Evolutionary conservation across 2,329 filamentous ascomycete genomes (phyloP).

Genomic region (Sporothrix luriei): DNA sequence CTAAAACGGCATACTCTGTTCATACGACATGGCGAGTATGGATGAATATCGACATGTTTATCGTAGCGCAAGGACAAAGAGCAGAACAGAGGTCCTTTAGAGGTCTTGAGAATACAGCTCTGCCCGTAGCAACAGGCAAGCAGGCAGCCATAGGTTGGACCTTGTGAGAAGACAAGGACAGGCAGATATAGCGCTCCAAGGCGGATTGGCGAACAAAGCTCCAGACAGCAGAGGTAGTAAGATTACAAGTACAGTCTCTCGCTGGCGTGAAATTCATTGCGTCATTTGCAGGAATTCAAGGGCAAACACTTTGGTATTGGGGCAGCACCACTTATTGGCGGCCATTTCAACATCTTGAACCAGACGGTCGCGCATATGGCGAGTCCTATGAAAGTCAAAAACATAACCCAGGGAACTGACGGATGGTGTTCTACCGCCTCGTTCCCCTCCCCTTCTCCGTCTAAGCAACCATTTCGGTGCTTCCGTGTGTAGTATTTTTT

Average conservation of each 20-base stretch:
- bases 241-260: too few species aligned
- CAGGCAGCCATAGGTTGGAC: not conserved
- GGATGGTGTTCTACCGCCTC: not conserved
- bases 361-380: constrained; percentile 2
- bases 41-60: too few species aligned
- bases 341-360: not conserved
- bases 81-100: not conserved
- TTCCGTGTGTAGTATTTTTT: not conserved
- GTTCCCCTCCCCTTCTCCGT: not conserved
- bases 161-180: not conserved
- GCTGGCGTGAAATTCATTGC: too few species aligned
- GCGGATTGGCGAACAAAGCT: constrained; percentile 8
- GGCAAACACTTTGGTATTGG: constrained; percentile 27
- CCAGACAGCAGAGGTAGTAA: not conserved
- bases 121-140: not conserved
- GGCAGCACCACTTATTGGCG: not conserved
- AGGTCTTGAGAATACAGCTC: not conserved
- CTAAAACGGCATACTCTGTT: not conserved
- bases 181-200: constrained; percentile 5
- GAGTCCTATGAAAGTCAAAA: constrained; percentile 15
- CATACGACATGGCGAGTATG: too few species aligned
- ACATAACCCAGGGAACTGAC: not conserved
- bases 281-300: constrained; percentile 12
- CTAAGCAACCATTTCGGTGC: constrained; percentile 18
- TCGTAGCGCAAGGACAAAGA: not conserved